A percentile compares a stretch with the other conserved stretches of the same genome.
phyloP scores from a whole-genome alignment of 768 basidiomycete genomes.

The Galerina marginata region DNA sequence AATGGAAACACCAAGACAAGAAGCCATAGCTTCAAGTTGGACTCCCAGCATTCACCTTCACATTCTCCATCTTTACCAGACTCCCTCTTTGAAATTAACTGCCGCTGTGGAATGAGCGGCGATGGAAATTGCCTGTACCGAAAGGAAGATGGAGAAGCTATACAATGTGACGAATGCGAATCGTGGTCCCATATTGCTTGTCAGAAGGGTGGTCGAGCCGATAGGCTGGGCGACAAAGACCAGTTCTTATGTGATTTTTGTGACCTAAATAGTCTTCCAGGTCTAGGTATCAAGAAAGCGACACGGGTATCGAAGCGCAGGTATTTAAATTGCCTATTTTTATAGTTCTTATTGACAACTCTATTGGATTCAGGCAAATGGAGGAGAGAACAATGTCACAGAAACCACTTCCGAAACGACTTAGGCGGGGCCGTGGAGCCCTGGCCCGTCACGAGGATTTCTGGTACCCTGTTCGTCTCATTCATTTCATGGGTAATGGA shows the following conservation, averaged over 20 bases:
- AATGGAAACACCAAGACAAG: too few relatives aligned
- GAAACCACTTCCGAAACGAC: neutral
- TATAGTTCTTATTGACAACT: too few relatives aligned
- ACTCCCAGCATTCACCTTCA: neutral
- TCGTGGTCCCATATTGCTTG: slow-evolving; percentile 34
- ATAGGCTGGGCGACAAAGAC: slow-evolving; percentile 9
- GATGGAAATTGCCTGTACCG: slow-evolving; percentile 13
- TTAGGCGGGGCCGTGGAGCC: slow-evolving; percentile 19
- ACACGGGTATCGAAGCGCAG: too few relatives aligned
- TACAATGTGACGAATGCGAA: slow-evolving; percentile 26
- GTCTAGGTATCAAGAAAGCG: too few relatives aligned
- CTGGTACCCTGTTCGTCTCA: slow-evolving; percentile 32
- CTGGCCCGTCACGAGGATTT: slow-evolving; percentile 20
- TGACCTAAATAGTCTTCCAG: neutral
- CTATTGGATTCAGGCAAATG: too few relatives aligned
- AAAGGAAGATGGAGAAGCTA: slow-evolving; percentile 19
- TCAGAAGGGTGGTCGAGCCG: slow-evolving; percentile 28
- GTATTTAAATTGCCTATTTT: too few relatives aligned
- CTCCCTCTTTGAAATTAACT: slow-evolving; percentile 15
- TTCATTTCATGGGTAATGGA: slow-evolving; percentile 2
- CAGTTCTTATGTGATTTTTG: slow-evolving; percentile 25
- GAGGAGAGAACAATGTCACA: too few relatives aligned
- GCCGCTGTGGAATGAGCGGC: slow-evolving; percentile 17
- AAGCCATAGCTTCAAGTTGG: neutral
- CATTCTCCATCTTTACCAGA: neutral